A percentile compares a stretch with the other conserved stretches of the same genome.
Conservation (phyloP, 2,329 filamentous ascomycete species). For the Akanthomyces muscarius region DNA sequence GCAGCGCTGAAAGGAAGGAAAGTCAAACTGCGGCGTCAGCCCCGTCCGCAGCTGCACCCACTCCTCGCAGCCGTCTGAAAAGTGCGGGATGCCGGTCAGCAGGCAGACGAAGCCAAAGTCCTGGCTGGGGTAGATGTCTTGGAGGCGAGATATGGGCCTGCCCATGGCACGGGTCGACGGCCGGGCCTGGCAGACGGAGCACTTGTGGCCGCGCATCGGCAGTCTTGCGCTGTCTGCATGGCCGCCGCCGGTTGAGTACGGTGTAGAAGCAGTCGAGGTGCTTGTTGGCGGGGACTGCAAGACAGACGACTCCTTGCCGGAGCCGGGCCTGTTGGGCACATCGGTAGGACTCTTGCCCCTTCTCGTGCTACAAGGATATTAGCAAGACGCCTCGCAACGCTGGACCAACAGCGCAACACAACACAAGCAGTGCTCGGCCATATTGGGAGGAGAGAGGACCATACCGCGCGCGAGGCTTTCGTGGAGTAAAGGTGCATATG, state of each 20-base stretch:
- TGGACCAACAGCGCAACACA: not conserved
- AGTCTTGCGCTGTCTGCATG: not conserved
- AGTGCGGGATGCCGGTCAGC: slow-evolving; percentile 46
- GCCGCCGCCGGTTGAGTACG: not conserved
- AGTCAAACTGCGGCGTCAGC: slow-evolving; percentile 23
- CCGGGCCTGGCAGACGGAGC: slow-evolving; percentile 15
- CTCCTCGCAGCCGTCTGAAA: slow-evolving; percentile 43
- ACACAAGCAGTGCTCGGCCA: no score
- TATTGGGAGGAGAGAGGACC: not conserved
- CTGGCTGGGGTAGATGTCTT: slow-evolving; percentile 39
- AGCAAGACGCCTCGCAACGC: not conserved
- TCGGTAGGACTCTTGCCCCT: not conserved
- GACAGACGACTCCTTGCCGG: not conserved
- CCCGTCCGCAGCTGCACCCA: slow-evolving; percentile 47
- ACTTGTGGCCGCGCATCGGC: not conserved
- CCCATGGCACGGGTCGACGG: not conserved
- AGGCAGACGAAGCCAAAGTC: slow-evolving; percentile 44
- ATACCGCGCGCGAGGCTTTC: slow-evolving; percentile 17
- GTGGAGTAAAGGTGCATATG: slow-evolving; percentile 40
- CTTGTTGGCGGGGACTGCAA: not conserved
- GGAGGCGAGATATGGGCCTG: slow-evolving; percentile 35
- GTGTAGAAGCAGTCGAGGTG: not conserved
- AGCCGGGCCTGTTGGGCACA: not conserved
- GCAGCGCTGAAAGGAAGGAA: slow-evolving; percentile 2
- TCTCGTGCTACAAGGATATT: not conserved